phyloP scores from a whole-genome alignment of 2,329 filamentous ascomycete species.

The Fusarium coicis region DNA sequence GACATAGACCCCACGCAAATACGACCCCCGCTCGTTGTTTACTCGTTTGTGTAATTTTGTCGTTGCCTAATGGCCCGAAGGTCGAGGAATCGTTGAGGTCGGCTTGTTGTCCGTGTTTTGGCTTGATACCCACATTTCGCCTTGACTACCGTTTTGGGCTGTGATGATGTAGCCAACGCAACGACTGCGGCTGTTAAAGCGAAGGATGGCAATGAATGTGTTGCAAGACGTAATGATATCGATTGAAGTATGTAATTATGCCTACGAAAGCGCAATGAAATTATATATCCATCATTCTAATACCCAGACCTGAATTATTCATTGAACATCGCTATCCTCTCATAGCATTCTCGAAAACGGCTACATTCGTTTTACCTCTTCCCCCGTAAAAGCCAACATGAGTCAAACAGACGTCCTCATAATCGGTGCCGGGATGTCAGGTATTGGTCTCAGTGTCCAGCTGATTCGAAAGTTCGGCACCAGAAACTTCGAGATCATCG shows the following conservation, averaged over 20 bases:
- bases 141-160: conserved; percentile 8
- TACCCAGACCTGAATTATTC: background rate
- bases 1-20: background rate
- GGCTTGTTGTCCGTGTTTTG: background rate
- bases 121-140: background rate
- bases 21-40: conserved; percentile 3
- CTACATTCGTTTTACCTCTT: rapidly evolving
- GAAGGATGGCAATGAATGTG: background rate
- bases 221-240: background rate
- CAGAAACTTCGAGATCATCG: conserved; percentile 41
- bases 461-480: conserved; percentile 29
- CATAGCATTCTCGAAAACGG: background rate
- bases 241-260: background rate
- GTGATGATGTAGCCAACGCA: background rate
- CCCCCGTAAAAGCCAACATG: background rate
- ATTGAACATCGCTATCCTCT: rapidly evolving
- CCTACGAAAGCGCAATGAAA: rapidly evolving
- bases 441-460: conserved; percentile 41
- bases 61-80: background rate
- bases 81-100: background rate
- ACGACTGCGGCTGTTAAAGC: background rate
- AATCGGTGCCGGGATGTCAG: conserved; percentile 46
- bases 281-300: background rate
- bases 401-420: conserved; percentile 38
- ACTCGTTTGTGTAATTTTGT: background rate